These are phyloP conservation scores for Suillus luteus DNA, from an alignment of 768 basidiomycete genomes.

Conservation along the genomic window DNA sequence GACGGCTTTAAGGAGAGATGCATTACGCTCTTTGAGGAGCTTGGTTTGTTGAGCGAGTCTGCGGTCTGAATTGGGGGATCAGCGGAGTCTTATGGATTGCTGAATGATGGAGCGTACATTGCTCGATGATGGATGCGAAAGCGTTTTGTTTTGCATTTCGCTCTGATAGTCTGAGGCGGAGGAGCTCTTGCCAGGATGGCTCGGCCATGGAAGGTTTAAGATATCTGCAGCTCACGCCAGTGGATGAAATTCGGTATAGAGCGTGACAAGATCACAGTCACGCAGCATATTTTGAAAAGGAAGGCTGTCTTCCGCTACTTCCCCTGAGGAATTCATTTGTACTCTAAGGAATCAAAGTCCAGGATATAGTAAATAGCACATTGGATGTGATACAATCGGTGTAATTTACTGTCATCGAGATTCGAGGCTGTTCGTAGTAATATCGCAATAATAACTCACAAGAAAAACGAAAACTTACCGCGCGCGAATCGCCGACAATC, in stretches of 20 bases:
- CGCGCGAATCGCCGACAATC: neutral
- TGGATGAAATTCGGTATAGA: slow-evolving; percentile 4
- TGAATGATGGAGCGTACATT: slow-evolving; percentile 55
- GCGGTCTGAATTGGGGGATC: slow-evolving; percentile 51
- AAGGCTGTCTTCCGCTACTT: neutral
- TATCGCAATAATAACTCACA: slow-evolving; percentile 3
- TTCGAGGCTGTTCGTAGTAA: neutral
- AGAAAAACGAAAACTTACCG: neutral
- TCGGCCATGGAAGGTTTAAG: slow-evolving; percentile 59
- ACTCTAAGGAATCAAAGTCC: neutral
- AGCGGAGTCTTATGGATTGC: slow-evolving; percentile 15
- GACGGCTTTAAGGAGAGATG: slow-evolving; percentile 82
- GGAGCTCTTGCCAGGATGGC: slow-evolving; percentile 81
- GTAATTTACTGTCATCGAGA: neutral
- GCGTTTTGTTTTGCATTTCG: slow-evolving; percentile 82
- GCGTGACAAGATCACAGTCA: slow-evolving; percentile 4
- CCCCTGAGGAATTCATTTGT: neutral
- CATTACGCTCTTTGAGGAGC: slow-evolving; percentile 90
- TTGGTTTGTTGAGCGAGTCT: slow-evolving; percentile 91
- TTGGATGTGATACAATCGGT: no score
- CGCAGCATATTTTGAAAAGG: neutral
- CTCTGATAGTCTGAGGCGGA: slow-evolving; percentile 77
- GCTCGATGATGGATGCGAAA: slow-evolving; percentile 85
- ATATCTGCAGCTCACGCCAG: neutral
- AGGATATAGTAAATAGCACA: neutral